These are phyloP conservation scores for Ustilago crameri DNA, from an alignment of 1,284 basidiomycete genomes.

Conservation along the genomic window DNA sequence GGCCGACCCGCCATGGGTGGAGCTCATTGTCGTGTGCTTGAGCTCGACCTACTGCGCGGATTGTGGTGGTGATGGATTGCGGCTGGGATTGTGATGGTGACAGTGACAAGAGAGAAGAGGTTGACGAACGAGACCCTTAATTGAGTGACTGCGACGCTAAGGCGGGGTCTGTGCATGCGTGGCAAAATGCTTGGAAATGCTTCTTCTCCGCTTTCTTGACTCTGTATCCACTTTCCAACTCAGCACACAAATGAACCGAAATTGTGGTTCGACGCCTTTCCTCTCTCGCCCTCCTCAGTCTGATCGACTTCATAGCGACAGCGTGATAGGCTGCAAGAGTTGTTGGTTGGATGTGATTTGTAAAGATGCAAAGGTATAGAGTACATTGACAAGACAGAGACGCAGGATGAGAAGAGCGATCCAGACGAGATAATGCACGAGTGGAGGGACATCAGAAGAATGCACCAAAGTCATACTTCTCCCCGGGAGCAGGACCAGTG, in stretches of 20 bases:
- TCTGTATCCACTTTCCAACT: no score
- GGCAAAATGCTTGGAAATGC: background rate
- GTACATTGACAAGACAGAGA: constrained; percentile 34
- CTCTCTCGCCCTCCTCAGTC: no score
- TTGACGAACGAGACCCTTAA: background rate
- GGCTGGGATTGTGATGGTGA: background rate
- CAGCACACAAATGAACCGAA: no score
- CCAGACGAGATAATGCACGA: background rate
- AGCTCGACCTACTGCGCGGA: constrained; percentile 1
- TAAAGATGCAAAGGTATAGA: constrained; percentile 36
- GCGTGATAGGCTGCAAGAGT: background rate
- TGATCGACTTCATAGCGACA: no score
- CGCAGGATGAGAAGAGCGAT: background rate
- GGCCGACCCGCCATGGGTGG: constrained; percentile 4
- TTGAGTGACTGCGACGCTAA: background rate
- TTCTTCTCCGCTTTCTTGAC: background rate
- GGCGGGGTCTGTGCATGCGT: constrained; percentile 15
- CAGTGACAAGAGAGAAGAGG: background rate
- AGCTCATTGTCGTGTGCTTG: constrained; percentile 13
- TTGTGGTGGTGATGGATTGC: background rate
- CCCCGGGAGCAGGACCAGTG: constrained; percentile 54
- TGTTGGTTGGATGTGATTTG: constrained; percentile 1
- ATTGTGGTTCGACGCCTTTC: no score
- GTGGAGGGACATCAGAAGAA: constrained; percentile 38
- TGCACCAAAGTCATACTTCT: constrained; percentile 58